These are phyloP conservation scores for Coemansia sp. DNA, from an alignment of 192 early-diverging fungal genomes.

Conservation along the genomic window DNA sequence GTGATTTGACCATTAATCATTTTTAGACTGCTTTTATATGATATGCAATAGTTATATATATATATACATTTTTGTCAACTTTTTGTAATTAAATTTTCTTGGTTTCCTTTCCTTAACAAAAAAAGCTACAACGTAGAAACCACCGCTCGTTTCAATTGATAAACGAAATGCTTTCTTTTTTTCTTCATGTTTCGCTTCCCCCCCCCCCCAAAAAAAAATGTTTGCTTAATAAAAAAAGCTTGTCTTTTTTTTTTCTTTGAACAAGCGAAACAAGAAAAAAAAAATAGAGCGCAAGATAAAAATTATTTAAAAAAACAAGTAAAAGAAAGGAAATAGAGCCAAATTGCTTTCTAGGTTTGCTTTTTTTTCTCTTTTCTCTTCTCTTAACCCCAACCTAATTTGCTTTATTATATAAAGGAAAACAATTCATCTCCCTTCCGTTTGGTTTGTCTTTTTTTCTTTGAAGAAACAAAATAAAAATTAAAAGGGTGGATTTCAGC, in stretches of 20 bases:
- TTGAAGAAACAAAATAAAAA: constrained; percentile 11
- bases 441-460: not conserved
- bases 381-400: not conserved
- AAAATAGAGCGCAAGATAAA: not conserved
- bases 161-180: too few relatives aligned
- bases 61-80: too few relatives aligned
- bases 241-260: too few relatives aligned
- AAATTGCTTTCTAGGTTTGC: not conserved
- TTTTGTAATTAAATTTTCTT: too few relatives aligned
- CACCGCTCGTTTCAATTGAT: too few relatives aligned
- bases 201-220: not conserved
- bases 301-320: not conserved
- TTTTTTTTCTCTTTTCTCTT: not conserved
- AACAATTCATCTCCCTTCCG: not conserved
- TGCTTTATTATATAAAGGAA: constrained; percentile 2
- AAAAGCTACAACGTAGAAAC: too few relatives aligned
- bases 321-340: not conserved
- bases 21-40: too few relatives aligned
- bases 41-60: too few relatives aligned
- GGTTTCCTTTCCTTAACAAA: too few relatives aligned
- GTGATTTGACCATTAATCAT: too few relatives aligned
- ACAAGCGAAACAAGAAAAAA: too few relatives aligned
- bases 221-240: not conserved
- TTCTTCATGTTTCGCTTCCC: not conserved
- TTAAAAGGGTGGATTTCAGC: not conserved